Evolutionary conservation across 2,329 filamentous ascomycete species (phyloP), one percentile per base, ranked within the genome.

Genomic region (Fusarium nanum): DNA sequence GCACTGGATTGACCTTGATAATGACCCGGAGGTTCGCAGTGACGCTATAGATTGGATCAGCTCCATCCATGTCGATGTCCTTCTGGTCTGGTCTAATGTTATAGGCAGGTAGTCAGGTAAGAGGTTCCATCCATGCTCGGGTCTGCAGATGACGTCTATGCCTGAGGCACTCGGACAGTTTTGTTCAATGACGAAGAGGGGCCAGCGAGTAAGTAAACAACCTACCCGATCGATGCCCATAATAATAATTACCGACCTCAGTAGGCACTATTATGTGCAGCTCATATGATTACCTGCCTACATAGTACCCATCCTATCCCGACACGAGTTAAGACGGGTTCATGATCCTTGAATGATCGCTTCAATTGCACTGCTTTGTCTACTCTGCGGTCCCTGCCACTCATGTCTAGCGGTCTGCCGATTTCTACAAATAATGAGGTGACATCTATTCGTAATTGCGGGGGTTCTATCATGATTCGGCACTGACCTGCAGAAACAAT

Each of bases 341-440:
- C 41, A 22, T 50, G 40, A 48, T 47, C 28, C n/a, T 28, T 40
- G 60, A n/a, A 32, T 27, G 53, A 30, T 55, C 52, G 52, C 27
- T 55, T 34, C 52, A 37, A 48, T 47, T 23, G 59, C 57, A 48
- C 55, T 23, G 59, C 57, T 49, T 59, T 65, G 47, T 44, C 46
- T 23, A 57, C 46, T 57, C 40, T 59, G 23, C 42, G 63, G 69
- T 41, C 66, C 58, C 59, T 73, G 68, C 57, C 72, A 41, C 52
- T 66, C 34, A 50, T 52, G 48, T 59, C 53, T 60, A 32, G 53
- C 60, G 45, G 71, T 74, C 73, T 75, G 73, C 47, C 47, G 73
- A 75, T 75, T 75, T 64, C 57, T 55, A 48, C 55, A 57, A 66
- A 63, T 66, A 70, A 75, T 75, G 70, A 75, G 65, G 73, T 65